Conservation (phyloP, 805 yeast genomes). For the Candida fluviatilis region DNA sequence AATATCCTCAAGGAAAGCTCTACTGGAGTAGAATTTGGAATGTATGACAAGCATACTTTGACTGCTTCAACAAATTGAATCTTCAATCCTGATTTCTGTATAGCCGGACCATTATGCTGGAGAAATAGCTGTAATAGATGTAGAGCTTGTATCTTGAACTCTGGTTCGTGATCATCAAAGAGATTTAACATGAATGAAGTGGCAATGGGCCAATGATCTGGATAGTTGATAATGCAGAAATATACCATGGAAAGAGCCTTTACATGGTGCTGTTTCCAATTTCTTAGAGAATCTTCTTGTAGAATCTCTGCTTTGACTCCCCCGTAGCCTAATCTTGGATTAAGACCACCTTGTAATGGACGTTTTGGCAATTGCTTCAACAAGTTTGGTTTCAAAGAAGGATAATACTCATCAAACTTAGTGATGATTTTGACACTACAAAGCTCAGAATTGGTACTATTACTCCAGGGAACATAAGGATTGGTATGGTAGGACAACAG, state of each 20-base stretch:
- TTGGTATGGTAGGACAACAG: slow-evolving; percentile 19
- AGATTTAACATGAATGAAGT: slow-evolving; percentile 31
- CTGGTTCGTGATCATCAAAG: slow-evolving; percentile 29
- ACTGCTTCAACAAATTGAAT: slow-evolving; percentile 22
- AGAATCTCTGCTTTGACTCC: slow-evolving; percentile 14
- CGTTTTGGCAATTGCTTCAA: not conserved
- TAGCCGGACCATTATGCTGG: not conserved
- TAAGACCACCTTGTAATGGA: slow-evolving; percentile 7
- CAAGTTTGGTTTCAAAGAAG: slow-evolving; percentile 4
- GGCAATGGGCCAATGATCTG: slow-evolving; percentile 20
- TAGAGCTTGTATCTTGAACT: slow-evolving; percentile 21
- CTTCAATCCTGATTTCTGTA: slow-evolving; percentile 21
- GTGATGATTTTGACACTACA: slow-evolving; percentile 4
- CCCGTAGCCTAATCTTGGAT: slow-evolving; percentile 20
- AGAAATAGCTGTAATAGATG: slow-evolving; percentile 8
- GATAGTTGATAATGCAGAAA: slow-evolving; percentile 14
- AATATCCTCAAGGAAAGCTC: slow-evolving; percentile 2
- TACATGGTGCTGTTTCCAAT: slow-evolving; percentile 23
- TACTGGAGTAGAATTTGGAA: slow-evolving; percentile 17
- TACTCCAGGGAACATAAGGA: slow-evolving; percentile 29
- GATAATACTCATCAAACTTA: not conserved
- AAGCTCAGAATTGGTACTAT: slow-evolving; percentile 10
- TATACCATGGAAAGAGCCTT: slow-evolving; percentile 24
- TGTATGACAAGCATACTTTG: slow-evolving; percentile 20
- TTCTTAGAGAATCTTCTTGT: slow-evolving; percentile 20